Evolutionary conservation across 1,284 basidiomycete genomes (phyloP).

Genomic region (Sanghuangporus weigelae): DNA sequence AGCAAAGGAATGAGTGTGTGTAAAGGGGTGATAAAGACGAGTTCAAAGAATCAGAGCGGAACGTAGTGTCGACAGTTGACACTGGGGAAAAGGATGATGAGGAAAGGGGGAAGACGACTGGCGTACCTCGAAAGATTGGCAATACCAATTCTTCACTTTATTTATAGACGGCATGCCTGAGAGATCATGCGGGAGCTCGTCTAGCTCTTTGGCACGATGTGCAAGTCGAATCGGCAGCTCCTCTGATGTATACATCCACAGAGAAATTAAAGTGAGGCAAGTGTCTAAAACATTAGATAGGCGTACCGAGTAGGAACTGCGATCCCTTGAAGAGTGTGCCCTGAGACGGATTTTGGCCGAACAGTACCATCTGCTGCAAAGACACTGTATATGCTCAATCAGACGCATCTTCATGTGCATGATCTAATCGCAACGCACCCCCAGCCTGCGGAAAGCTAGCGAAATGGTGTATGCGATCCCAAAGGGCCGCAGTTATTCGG

Average conservation of each 20-base stretch:
- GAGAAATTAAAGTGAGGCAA: background rate
- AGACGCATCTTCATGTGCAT: background rate
- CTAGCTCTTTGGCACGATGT: slow-evolving; percentile 95
- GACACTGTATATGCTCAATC: slow-evolving; percentile 51
- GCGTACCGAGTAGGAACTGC: slow-evolving; percentile 72
- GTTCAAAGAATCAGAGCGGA: background rate
- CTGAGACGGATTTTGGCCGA: slow-evolving; percentile 83
- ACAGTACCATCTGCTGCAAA: slow-evolving; percentile 86
- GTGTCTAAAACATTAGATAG: background rate
- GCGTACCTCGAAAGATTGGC: slow-evolving; percentile 90
- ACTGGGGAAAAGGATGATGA: background rate
- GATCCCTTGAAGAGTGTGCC: slow-evolving; percentile 84
- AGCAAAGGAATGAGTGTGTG: background rate
- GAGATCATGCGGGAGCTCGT: slow-evolving; percentile 90
- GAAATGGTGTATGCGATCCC: slow-evolving; percentile 93
- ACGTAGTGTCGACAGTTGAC: background rate
- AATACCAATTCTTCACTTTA: slow-evolving; percentile 98
- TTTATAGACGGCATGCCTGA: slow-evolving; percentile 91
- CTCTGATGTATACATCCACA: slow-evolving; percentile 42
- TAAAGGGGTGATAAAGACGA: background rate
- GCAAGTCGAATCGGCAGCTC: slow-evolving; percentile 93
- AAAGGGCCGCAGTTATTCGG: slow-evolving; percentile 74
- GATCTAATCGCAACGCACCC: slow-evolving; percentile 36
- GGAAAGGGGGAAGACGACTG: background rate
- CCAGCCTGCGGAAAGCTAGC: slow-evolving; percentile 92